Percentiles rank a stretch among this genome's conserved stretches.
Conservation (phyloP, 2,329 filamentous ascomycete genomes). For the Beauveria bassiana region DNA sequence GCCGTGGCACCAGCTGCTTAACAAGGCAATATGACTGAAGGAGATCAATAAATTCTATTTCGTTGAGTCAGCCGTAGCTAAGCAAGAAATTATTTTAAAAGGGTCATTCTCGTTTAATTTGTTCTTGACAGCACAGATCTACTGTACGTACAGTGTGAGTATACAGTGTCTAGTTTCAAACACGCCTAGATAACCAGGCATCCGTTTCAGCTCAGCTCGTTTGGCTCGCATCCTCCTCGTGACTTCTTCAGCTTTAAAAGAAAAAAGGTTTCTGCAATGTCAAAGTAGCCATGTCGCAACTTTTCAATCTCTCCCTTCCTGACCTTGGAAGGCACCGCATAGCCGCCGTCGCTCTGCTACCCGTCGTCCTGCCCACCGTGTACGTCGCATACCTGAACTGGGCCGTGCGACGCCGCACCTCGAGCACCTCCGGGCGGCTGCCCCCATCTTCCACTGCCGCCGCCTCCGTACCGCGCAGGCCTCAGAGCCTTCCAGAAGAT, state of each 20-base stretch:
- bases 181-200: background rate
- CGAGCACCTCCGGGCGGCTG: background rate
- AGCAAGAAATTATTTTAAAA: too few species aligned
- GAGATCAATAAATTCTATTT: too few species aligned
- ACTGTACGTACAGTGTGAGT: background rate
- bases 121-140: too few species aligned
- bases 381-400: constrained; percentile 14
- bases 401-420: constrained; percentile 11
- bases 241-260: background rate
- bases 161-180: background rate
- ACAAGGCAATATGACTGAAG: too few species aligned
- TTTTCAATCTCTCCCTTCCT: background rate
- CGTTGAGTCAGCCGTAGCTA: too few species aligned
- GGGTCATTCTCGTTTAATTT: too few species aligned
- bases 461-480: background rate
- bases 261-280: background rate
- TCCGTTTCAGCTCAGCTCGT: background rate
- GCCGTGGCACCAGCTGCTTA: too few species aligned
- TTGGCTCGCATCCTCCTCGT: background rate
- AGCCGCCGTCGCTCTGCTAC: background rate
- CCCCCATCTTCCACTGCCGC: background rate
- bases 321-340: background rate
- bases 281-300: background rate
- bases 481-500: constrained; percentile 16
- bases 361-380: constrained; percentile 12